A percentile compares a stretch with the other conserved stretches of the same genome.
These are phyloP conservation scores for Emergomyces orientalis DNA, from an alignment of 2,329 filamentous ascomycete species.

Conservation along the genomic window DNA sequence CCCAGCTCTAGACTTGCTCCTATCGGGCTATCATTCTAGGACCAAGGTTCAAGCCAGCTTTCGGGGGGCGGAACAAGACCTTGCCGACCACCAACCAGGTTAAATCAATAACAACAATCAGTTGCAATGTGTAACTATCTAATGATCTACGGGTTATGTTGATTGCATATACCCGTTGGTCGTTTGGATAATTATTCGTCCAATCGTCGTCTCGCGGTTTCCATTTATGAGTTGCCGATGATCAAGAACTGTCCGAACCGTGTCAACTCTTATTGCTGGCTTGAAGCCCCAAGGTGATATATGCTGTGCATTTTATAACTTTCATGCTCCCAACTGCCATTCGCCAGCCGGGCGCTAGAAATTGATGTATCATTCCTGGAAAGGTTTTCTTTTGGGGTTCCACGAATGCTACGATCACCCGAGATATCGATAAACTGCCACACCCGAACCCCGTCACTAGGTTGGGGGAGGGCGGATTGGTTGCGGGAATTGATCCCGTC, in stretches of 20 bases:
- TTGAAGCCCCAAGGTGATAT: too few relatives aligned
- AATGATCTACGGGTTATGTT: too few relatives aligned
- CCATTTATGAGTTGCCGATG: background rate
- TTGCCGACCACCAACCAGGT: too few relatives aligned
- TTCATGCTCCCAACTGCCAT: background rate
- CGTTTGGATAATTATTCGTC: too few relatives aligned
- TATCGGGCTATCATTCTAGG: too few relatives aligned
- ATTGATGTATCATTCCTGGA: background rate
- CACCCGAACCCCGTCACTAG: background rate
- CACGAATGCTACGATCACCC: conserved; percentile 1
- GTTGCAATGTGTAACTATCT: background rate
- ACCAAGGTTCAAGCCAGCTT: too few relatives aligned
- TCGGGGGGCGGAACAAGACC: too few relatives aligned
- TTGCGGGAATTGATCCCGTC: background rate
- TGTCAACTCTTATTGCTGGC: too few relatives aligned
- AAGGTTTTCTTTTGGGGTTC: background rate
- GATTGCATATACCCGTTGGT: too few relatives aligned
- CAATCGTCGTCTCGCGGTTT: background rate
- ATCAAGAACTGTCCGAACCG: background rate
- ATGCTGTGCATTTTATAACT: too few relatives aligned
- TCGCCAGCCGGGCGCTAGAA: background rate
- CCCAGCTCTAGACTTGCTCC: too few relatives aligned
- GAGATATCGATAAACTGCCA: background rate
- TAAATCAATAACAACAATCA: background rate
- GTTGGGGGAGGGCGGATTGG: background rate